Conservation (phyloP, 495 filamentous ascomycete genomes). For the Bombardia bombarda region DNA sequence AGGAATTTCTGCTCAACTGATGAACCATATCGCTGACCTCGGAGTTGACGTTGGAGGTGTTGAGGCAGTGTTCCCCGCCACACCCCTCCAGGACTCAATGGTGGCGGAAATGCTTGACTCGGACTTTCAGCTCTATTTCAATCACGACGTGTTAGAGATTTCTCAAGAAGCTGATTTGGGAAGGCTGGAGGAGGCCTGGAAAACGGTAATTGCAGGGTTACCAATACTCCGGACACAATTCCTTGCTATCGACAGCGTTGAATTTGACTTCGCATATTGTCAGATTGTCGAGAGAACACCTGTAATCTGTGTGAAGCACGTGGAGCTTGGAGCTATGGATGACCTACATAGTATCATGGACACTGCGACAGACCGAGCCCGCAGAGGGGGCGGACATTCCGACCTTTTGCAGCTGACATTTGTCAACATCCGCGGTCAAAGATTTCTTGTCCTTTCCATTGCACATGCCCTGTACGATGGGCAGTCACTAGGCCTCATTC, state of each 20-base stretch:
- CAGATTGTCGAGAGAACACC: constrained; percentile 48
- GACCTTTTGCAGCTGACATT: constrained; percentile 36
- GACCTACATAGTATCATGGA: constrained; percentile 21
- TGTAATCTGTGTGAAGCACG: constrained; percentile 5
- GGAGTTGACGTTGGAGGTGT: constrained; percentile 19
- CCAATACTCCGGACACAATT: constrained; percentile 75
- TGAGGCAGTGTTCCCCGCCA: constrained; percentile 52
- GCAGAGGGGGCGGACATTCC: constrained; percentile 11
- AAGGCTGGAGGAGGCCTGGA: constrained; percentile 53
- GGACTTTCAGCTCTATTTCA: constrained; percentile 64
- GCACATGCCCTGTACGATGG: constrained; percentile 79
- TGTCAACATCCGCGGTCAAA: constrained; percentile 21
- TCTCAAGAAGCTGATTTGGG: constrained; percentile 37
- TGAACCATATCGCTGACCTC: not conserved
- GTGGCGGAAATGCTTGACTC: constrained; percentile 66
- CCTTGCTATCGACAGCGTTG: constrained; percentile 48
- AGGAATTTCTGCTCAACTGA: not conserved
- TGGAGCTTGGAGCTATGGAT: constrained; percentile 11
- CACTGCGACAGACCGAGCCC: constrained; percentile 20
- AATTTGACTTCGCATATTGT: constrained; percentile 48
- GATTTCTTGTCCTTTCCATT: constrained; percentile 59
- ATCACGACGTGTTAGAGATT: constrained; percentile 61
- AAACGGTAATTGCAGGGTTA: constrained; percentile 42
- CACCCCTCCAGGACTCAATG: constrained; percentile 78
- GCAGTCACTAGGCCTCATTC: constrained; percentile 58